Evolutionary conservation across 495 filamentous ascomycete species (phyloP).

Genomic region (Aspergillus saccharolyticus): DNA sequence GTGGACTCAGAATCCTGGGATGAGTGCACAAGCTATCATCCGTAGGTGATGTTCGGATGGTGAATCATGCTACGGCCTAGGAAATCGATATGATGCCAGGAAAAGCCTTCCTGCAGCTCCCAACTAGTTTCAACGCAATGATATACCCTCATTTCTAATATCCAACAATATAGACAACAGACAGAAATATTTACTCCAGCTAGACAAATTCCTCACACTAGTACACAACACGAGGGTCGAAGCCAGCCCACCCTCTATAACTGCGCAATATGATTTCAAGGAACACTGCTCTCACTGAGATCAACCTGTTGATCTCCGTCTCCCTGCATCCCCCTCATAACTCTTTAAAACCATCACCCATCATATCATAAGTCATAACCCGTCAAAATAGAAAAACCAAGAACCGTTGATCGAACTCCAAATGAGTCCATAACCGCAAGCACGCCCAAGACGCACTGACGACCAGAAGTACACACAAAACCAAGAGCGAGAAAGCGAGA

Average conservation of each 20-base stretch:
- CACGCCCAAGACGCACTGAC: not conserved
- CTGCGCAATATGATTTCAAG: no score
- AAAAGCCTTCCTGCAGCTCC: not conserved
- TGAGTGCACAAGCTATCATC: slow-evolving; percentile 38
- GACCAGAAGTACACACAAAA: not conserved
- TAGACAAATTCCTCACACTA: not conserved
- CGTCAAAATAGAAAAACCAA: no score
- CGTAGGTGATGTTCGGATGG: no score
- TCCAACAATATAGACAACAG: not conserved
- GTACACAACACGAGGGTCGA: not conserved
- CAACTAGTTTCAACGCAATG: not conserved
- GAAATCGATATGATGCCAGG: not conserved
- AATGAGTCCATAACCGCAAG: no score
- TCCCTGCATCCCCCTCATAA: not conserved
- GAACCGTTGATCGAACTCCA: no score
- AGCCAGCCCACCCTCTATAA: not conserved
- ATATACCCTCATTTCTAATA: not conserved
- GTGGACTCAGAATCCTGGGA: slow-evolving; percentile 71
- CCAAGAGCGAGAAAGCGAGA: not conserved
- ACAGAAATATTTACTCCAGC: not conserved
- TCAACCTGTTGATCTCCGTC: no score
- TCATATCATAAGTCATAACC: not conserved
- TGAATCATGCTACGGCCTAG: not conserved
- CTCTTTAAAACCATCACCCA: not conserved
- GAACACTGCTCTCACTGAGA: no score